Evolutionary conservation across 2,329 filamentous ascomycete genomes (phyloP), one percentile per base, ranked within the genome.

Genomic region (Aureobasidium sp.): DNA sequence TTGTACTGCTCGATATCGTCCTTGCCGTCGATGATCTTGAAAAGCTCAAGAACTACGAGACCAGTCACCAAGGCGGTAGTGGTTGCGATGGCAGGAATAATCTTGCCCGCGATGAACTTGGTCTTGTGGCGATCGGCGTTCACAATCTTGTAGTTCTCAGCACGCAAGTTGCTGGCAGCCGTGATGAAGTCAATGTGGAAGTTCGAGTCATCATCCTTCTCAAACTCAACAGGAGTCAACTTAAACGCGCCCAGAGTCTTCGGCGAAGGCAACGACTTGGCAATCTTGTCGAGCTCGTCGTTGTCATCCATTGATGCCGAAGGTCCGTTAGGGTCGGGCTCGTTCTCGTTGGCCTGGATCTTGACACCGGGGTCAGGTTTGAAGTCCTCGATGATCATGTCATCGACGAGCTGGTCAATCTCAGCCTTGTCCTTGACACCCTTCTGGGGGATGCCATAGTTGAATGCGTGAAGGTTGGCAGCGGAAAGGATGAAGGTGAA

Each of bases 141-240:
- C 71, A 90, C 86, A 68, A 99, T 99, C 76, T 94, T 96, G 84
- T 99, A 99, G 79, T 99, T 99, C 76, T 96, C 89, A 0, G 94
- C 94, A 64, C 95, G 90, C 64, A 99, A 81, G 74, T 99, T 99
- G 80, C 92, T 97, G 67, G 92, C 92, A 1, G 92, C 91, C 8
- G 94, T 95, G 77, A 99, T 97, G 80, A 99, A 99, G 76, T 97
- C 94, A 70, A 99, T 99, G 80, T 99, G 94, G 76, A 94, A 86
- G 76, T 99, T 99, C 56, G 88, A 90, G 75, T 99, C 95, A 70
- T 99, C 94, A 67, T 99, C 94, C 82, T 99, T 99, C 78, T 99
- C 91, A 70, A 99, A 99, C 70, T 97, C 94, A 6, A 97, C 94
- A 3, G 93, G 90, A 62, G 87, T 85, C 58, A 99, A 80, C 77